Evolutionary conservation across 2,329 filamentous ascomycete genomes (phyloP).

Genomic region (Trichoderma sp.): DNA sequence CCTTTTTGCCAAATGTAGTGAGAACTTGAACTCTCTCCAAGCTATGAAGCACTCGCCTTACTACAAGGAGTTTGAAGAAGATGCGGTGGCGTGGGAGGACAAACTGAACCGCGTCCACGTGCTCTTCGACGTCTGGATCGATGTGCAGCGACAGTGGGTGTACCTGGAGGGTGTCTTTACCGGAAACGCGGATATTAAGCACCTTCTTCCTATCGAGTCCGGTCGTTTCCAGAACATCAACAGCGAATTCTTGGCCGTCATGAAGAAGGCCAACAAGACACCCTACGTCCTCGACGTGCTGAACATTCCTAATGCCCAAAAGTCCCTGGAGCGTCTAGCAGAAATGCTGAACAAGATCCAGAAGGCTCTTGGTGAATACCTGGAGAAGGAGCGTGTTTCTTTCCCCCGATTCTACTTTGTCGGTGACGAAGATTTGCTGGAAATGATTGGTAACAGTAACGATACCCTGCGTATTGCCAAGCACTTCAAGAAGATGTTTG

Average conservation of each 20-base stretch:
- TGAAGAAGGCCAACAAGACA: constrained; percentile 98
- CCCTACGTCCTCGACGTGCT: constrained; percentile 95
- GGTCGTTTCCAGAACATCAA: constrained; percentile 99
- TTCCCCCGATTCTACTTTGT: constrained; percentile 99
- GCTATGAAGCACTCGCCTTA: constrained; percentile 99
- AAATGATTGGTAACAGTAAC: constrained; percentile 99
- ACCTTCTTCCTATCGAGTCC: constrained; percentile 92
- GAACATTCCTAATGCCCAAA: constrained; percentile 92
- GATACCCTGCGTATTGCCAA: constrained; percentile 95
- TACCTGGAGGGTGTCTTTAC: constrained; percentile 99
- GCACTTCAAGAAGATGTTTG: constrained; percentile 99
- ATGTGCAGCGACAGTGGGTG: constrained; percentile 99
- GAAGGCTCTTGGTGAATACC: constrained; percentile 95
- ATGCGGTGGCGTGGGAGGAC: constrained; percentile 95
- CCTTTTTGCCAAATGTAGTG: constrained; percentile 95
- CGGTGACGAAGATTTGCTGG: constrained; percentile 93
- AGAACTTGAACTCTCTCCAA: constrained; percentile 95
- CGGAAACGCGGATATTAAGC: constrained; percentile 98
- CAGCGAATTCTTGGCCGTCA: constrained; percentile 95
- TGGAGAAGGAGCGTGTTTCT: constrained; percentile 94
- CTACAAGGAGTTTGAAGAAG: constrained; percentile 98
- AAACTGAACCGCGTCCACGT: constrained; percentile 97
- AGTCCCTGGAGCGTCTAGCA: constrained; percentile 91
- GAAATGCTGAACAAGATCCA: constrained; percentile 98
- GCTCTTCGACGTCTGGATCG: constrained; percentile 98